Evolutionary conservation across 2,329 filamentous ascomycete genomes (phyloP).

Genomic region (Neofusicoccum sp.): DNA sequence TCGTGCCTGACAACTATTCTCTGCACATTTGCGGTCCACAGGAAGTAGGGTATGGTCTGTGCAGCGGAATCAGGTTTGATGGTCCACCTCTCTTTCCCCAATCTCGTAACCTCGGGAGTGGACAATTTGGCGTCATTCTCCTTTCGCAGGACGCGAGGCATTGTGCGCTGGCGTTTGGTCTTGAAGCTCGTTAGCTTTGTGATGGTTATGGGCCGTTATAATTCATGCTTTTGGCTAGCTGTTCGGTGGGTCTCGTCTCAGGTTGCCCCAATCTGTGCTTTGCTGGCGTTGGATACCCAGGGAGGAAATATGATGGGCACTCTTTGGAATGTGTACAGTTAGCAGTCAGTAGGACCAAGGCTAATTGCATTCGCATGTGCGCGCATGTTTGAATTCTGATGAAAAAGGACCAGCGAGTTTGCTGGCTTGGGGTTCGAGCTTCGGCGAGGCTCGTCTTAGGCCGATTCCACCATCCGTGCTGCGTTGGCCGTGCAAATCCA

Average conservation of each 20-base stretch:
- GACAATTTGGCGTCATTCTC: no score
- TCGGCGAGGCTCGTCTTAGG: constrained; percentile 11
- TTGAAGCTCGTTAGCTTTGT: neutral
- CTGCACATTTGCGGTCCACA: neutral
- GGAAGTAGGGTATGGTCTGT: neutral
- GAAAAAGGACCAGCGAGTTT: neutral
- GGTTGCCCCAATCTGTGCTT: neutral
- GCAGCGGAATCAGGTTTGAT: no score
- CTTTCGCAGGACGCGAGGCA: no score
- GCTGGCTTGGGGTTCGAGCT: neutral
- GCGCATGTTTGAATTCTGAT: neutral
- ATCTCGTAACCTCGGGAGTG: no score
- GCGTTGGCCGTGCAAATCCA: neutral
- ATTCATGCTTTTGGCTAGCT: neutral
- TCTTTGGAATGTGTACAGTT: neutral
- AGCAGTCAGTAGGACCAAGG: neutral
- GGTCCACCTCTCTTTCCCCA: no score
- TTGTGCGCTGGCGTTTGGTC: no score
- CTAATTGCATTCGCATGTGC: neutral
- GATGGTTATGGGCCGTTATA: neutral
- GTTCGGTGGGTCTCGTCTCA: constrained; percentile 1
- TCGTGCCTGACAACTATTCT: neutral
- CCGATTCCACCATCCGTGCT: constrained; percentile 6
- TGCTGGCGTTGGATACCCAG: constrained; percentile 1
- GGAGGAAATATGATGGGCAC: neutral